Evolutionary conservation across 1,284 basidiomycete species (phyloP).

Genomic region (Thecaphora thlaspeos): DNA sequence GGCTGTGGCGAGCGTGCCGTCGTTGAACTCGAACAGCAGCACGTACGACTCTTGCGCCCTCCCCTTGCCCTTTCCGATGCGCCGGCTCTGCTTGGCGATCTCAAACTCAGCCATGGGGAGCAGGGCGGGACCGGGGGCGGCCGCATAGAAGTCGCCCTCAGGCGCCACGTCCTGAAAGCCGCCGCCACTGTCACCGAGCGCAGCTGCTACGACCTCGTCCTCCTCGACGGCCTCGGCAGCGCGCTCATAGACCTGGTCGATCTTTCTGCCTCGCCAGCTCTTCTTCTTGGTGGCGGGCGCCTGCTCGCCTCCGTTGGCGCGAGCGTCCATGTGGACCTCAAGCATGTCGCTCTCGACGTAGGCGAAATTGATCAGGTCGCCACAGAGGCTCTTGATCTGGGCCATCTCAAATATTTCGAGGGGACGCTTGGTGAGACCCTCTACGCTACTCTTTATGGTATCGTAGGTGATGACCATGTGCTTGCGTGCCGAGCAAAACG

Average conservation of each 20-base stretch:
- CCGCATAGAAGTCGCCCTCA: too few species aligned
- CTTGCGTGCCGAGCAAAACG: slow-evolving; percentile 79
- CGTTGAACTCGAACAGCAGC: slow-evolving; percentile 59
- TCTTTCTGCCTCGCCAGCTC: slow-evolving; percentile 10
- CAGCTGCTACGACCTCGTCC: slow-evolving; percentile 4
- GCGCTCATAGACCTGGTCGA: slow-evolving; percentile 37
- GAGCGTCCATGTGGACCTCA: slow-evolving; percentile 63
- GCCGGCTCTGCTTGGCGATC: slow-evolving; percentile 10
- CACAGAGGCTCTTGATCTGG: slow-evolving; percentile 83
- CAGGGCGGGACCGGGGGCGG: slow-evolving; percentile 1
- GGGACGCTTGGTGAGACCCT: slow-evolving; percentile 72
- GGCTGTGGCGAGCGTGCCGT: slow-evolving; percentile 58
- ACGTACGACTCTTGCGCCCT: slow-evolving; percentile 48
- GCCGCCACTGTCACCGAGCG: slow-evolving; percentile 7
- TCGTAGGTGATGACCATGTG: slow-evolving; percentile 78
- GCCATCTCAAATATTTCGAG: slow-evolving; percentile 76
- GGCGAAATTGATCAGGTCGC: slow-evolving; percentile 76
- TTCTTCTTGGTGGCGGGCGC: slow-evolving; percentile 2
- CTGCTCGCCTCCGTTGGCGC: slow-evolving; percentile 19
- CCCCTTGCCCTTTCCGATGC: slow-evolving; percentile 26
- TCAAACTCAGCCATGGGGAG: slow-evolving; percentile 25
- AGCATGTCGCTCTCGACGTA: slow-evolving; percentile 73
- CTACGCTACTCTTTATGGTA: slow-evolving; percentile 73
- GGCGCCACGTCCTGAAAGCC: slow-evolving; percentile 29
- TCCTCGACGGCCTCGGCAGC: slow-evolving; percentile 19